A percentile compares a stretch with the other conserved stretches of the same genome.
phyloP scores from a whole-genome alignment of 306 rosid genomes.

The Lathyrus oleraceus region DNA sequence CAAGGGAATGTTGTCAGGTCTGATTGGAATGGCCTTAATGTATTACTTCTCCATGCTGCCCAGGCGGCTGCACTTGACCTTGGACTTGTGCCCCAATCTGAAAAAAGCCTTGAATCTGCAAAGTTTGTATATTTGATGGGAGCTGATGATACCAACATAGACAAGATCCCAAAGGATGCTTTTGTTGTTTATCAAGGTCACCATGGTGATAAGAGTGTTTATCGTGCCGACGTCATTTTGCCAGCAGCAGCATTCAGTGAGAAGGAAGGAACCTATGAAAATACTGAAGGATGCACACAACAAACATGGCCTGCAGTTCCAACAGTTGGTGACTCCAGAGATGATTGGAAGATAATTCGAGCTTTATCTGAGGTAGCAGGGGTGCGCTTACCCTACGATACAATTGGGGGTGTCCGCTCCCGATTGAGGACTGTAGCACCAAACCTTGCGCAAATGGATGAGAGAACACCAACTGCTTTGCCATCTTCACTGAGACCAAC shows the following conservation, averaged over 20 bases:
- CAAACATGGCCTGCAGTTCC: constrained; percentile 97
- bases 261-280: constrained; percentile 92
- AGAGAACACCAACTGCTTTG: constrained; percentile 79
- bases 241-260: constrained; percentile 95
- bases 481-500: constrained; percentile 70
- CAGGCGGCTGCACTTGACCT: constrained; percentile 99
- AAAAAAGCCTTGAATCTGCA: constrained; percentile 69
- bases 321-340: constrained; percentile 95
- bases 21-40: constrained; percentile 92
- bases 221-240: constrained; percentile 83
- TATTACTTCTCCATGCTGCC: constrained; percentile 90
- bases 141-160: constrained; percentile 83
- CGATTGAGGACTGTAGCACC: constrained; percentile 84
- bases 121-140: constrained; percentile 94
- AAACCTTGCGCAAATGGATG: constrained; percentile 71
- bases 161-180: constrained; percentile 72
- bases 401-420: constrained; percentile 61
- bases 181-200: constrained; percentile 99
- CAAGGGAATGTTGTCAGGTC: constrained; percentile 66
- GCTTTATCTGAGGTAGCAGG: constrained; percentile 94
- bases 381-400: constrained; percentile 69
- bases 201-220: constrained; percentile 87
- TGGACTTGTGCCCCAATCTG: constrained; percentile 94
- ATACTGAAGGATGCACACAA: constrained; percentile 89
- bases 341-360: constrained; percentile 92